phyloP scores from a whole-genome alignment of 2,329 filamentous ascomycete species.

The Ascochyta rabiei region DNA sequence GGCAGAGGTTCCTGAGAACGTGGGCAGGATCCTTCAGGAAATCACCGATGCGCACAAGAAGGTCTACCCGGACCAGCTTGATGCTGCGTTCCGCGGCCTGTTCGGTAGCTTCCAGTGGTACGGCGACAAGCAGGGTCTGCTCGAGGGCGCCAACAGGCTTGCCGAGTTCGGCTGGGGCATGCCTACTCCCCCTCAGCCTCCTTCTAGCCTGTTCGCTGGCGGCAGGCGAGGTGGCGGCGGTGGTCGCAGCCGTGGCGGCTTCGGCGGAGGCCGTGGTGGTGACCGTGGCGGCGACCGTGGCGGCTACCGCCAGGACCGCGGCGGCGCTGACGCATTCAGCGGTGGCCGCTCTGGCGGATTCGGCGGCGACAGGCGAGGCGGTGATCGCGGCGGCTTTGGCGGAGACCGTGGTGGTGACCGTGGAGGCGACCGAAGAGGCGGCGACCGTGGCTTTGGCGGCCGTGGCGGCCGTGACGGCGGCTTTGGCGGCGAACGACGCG shows the following conservation, averaged over 20 bases:
- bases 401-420: slow-evolving; percentile 20
- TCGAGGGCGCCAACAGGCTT: slow-evolving; percentile 54
- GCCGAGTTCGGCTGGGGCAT: slow-evolving; percentile 57
- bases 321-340: slow-evolving; percentile 8
- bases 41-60: slow-evolving; percentile 52
- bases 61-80: slow-evolving; percentile 52
- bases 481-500: slow-evolving; percentile 18
- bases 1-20: slow-evolving; percentile 49
- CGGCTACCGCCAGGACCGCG: slow-evolving; percentile 22
- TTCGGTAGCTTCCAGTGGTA: slow-evolving; percentile 60
- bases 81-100: slow-evolving; percentile 61
- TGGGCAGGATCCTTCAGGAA: slow-evolving; percentile 54
- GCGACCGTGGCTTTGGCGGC: slow-evolving; percentile 22
- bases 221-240: slow-evolving; percentile 20
- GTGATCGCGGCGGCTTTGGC: slow-evolving; percentile 13
- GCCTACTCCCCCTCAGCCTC: slow-evolving; percentile 48
- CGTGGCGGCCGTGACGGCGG: slow-evolving; percentile 26
- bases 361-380: slow-evolving; percentile 19
- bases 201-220: slow-evolving; percentile 26
- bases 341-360: slow-evolving; percentile 9
- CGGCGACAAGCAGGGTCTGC: slow-evolving; percentile 48
- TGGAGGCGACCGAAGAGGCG: slow-evolving; percentile 12
- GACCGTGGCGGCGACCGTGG: slow-evolving; percentile 17
- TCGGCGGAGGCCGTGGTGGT: slow-evolving; percentile 22
- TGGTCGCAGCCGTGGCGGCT: slow-evolving; percentile 22